These are phyloP conservation scores for Balakata baccata DNA, from an alignment of 345 rosid species.

Conservation along the genomic window DNA sequence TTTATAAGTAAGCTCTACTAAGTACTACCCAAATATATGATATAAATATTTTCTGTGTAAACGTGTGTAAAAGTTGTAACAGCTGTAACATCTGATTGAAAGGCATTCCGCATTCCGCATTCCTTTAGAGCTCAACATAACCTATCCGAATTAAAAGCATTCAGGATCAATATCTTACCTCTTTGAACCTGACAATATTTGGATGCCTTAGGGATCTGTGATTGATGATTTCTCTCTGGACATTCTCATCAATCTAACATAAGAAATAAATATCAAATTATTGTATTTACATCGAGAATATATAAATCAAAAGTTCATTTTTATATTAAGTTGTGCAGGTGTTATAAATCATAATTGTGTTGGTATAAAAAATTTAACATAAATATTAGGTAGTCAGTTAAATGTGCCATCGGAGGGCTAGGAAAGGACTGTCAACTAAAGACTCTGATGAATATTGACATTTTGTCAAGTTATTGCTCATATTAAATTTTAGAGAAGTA, in stretches of 20 bases:
- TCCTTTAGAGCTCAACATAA: background rate
- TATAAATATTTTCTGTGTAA: background rate
- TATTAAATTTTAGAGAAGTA: too few species aligned
- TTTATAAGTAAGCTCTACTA: background rate
- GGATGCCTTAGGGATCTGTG: slow-evolving; percentile 89
- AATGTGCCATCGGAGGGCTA: too few species aligned
- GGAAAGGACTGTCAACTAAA: too few species aligned
- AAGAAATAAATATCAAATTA: background rate
- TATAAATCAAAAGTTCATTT: background rate
- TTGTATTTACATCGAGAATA: background rate
- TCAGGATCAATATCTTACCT: slow-evolving; percentile 42
- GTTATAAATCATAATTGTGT: too few species aligned
- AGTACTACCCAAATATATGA: background rate
- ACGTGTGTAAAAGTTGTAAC: background rate
- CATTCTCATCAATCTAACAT: slow-evolving; percentile 90
- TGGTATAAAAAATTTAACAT: too few species aligned
- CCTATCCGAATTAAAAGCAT: background rate
- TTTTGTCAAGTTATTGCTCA: too few species aligned
- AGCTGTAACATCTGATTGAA: background rate
- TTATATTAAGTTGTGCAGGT: too few species aligned
- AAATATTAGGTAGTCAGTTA: too few species aligned
- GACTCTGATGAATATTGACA: too few species aligned
- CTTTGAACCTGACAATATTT: slow-evolving; percentile 85
- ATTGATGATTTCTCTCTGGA: slow-evolving; percentile 88
- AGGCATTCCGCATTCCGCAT: background rate